Base-by-base conservation (phyloP, 176 grass and related monocot species). In the Lolium multiflorum region DNA sequence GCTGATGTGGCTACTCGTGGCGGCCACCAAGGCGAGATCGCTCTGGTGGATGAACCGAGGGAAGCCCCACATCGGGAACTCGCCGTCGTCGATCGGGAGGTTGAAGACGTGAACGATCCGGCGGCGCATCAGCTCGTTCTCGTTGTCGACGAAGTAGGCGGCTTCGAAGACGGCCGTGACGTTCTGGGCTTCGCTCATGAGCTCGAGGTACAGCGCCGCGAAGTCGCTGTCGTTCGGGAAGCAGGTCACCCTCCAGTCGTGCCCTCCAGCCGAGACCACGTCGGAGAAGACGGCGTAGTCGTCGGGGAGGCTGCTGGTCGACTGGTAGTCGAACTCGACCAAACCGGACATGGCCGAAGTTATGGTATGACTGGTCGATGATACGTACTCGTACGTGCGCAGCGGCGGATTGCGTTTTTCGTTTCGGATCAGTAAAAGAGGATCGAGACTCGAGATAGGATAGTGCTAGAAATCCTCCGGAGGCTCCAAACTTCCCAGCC, bases 241-340 rank as follows among this genome's bases (percentile, higher is more conserved):
- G 66, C 59, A 87, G 47, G 59, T 38, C 49, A 82, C 26, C 51
- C 60, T 43, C 85, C 78, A 88, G 11, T 74, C 63, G 67, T 81
- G 71, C 11, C 85, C 78, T 3, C 78, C 85, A 0, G 65, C 56
- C 4, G 66, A 50, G 54, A 82, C 79, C 10, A 68, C 17, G 2
- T 48, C 77, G 3, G 85, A 82, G 3, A 37, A 59, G 21, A 74
- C 4, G 21, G 69, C 31, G 26, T 41, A 6, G 39, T 41, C 39
- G 39, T 4, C 39, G 39, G 39, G 39, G 39, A 41, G 39, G 21
- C 14, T 0, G 56, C 28, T 17, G 11, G 49, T 14, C 13, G 0
- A 14, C 11, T 13, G 11, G 49, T 13, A 51, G 3, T 41, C 39
- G 39, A 41, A 41, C 49, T 51, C 13, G 49, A 51, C 49, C 11